These are phyloP conservation scores for Phytophthora melonis DNA, from an alignment of 352 stramenopile genomes.

Conservation along the genomic window DNA sequence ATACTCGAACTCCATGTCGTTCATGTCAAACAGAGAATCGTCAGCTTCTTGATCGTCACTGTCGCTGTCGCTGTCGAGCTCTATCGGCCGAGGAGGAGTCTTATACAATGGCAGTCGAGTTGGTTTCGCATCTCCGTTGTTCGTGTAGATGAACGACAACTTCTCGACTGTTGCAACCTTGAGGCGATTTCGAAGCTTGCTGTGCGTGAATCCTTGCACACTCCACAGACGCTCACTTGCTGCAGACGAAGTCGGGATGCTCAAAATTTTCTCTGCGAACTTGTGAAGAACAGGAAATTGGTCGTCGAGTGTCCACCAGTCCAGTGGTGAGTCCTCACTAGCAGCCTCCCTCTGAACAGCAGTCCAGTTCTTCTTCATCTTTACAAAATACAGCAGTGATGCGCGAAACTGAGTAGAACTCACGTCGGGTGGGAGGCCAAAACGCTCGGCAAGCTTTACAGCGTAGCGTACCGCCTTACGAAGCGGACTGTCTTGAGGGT, in stretches of 20 bases:
- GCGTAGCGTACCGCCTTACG: not conserved
- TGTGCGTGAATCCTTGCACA: conserved; percentile 11
- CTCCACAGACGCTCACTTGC: conserved; percentile 17
- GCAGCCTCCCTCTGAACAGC: not conserved
- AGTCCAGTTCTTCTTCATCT: conserved; percentile 1
- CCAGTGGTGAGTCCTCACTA: not conserved
- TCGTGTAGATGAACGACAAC: conserved; percentile 5
- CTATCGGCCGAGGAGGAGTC: too few species aligned
- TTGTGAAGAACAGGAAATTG: not conserved
- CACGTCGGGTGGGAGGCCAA: not conserved
- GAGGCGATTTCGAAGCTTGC: conserved; percentile 9
- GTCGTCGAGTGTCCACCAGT: not conserved
- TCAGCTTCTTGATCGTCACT: too few species aligned
- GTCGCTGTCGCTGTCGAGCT: too few species aligned
- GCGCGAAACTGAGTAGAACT: not conserved
- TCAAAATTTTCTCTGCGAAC: conserved; percentile 8
- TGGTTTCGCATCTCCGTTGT: not conserved
- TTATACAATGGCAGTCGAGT: too few species aligned
- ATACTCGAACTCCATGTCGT: too few species aligned
- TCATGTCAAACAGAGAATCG: too few species aligned
- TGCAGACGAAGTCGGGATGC: conserved; percentile 2
- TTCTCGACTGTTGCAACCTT: conserved; percentile 1
- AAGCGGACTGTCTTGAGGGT: too few species aligned
- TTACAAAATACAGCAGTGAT: not conserved
- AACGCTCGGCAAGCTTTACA: conserved; percentile 1